Evolutionary conservation across 2,329 filamentous ascomycete species (phyloP).

Genomic region (Phyllosticta ampelicida): DNA sequence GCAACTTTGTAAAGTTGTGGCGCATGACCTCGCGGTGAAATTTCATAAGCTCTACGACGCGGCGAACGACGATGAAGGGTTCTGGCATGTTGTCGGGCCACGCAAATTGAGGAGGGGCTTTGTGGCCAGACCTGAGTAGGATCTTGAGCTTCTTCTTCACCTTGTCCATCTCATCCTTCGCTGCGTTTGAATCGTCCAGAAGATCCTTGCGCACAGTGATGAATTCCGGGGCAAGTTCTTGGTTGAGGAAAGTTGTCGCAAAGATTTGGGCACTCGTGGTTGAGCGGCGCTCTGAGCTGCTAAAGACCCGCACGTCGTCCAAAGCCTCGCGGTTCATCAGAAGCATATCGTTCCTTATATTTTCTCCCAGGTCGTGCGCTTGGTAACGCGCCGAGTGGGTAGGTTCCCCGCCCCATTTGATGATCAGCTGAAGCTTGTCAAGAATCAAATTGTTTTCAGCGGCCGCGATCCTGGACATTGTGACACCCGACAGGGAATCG

Average conservation of each 20-base stretch:
- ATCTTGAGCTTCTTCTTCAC: slow-evolving; percentile 99
- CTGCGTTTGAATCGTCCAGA: slow-evolving; percentile 92
- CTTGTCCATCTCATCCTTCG: slow-evolving; percentile 98
- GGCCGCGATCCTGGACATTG: slow-evolving; percentile 86
- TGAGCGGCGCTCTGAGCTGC: slow-evolving; percentile 87
- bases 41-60: slow-evolving; percentile 93
- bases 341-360: slow-evolving; percentile 89
- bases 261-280: slow-evolving; percentile 96
- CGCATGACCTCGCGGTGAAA: slow-evolving; percentile 95
- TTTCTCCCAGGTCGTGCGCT: slow-evolving; percentile 85
- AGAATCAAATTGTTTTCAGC: slow-evolving; percentile 86
- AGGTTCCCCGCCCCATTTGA: slow-evolving; percentile 98
- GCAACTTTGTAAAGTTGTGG: slow-evolving; percentile 76
- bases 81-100: slow-evolving; percentile 95
- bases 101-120: slow-evolving; percentile 91
- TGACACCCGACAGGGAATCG: slow-evolving; percentile 80
- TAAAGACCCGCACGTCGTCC: slow-evolving; percentile 89
- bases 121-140: slow-evolving; percentile 79
- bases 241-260: slow-evolving; percentile 76
- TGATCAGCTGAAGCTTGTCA: slow-evolving; percentile 93
- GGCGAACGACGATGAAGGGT: slow-evolving; percentile 81
- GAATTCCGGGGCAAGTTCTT: slow-evolving; percentile 72
- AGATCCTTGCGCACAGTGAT: slow-evolving; percentile 90
- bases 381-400: slow-evolving; percentile 96
- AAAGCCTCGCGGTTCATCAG: slow-evolving; percentile 86